A percentile compares a stretch with the other conserved stretches of the same genome.
phyloP scores from a whole-genome alignment of 306 rosid species.

The Gleditsia sinensis region DNA sequence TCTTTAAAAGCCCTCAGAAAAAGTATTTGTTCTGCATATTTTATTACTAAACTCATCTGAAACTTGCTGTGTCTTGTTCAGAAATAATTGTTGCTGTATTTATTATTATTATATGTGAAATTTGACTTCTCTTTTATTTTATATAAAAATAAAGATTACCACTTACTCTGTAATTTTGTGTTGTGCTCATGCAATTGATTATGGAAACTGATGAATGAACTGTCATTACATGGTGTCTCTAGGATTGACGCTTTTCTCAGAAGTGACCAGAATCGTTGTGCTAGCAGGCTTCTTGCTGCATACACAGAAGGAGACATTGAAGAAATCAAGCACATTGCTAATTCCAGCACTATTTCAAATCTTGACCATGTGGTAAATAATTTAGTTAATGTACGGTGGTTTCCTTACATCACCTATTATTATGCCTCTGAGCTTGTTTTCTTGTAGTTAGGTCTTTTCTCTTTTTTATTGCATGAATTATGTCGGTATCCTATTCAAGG shows the following conservation, averaged over 20 bases:
- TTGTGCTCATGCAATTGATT: conserved; percentile 1
- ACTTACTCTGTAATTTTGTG: conserved; percentile 12
- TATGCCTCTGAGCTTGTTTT: conserved; percentile 5
- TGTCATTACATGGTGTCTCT: conserved; percentile 16
- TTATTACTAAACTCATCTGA: not conserved
- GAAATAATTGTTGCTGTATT: not conserved
- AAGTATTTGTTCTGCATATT: not conserved
- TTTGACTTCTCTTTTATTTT: not conserved
- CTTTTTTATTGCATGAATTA: not conserved
- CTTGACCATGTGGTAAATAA: conserved; percentile 80
- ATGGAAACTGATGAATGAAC: conserved; percentile 23
- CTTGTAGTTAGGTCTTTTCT: not conserved
- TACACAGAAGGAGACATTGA: conserved; percentile 78
- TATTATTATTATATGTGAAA: not conserved
- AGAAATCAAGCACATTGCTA: conserved; percentile 79
- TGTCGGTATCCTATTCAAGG: not conserved
- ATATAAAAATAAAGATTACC: not conserved
- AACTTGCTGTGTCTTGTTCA: not conserved
- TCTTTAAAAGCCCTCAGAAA: not conserved
- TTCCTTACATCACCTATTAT: not conserved
- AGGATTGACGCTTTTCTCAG: conserved; percentile 84
- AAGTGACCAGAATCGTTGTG: conserved; percentile 79
- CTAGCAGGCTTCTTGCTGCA: conserved; percentile 79
- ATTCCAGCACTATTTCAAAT: conserved; percentile 69
- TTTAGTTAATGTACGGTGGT: not conserved